These are phyloP conservation scores for Coccomyxa sp. DNA, from an alignment of 139 green algal genomes.

Conservation along the genomic window DNA sequence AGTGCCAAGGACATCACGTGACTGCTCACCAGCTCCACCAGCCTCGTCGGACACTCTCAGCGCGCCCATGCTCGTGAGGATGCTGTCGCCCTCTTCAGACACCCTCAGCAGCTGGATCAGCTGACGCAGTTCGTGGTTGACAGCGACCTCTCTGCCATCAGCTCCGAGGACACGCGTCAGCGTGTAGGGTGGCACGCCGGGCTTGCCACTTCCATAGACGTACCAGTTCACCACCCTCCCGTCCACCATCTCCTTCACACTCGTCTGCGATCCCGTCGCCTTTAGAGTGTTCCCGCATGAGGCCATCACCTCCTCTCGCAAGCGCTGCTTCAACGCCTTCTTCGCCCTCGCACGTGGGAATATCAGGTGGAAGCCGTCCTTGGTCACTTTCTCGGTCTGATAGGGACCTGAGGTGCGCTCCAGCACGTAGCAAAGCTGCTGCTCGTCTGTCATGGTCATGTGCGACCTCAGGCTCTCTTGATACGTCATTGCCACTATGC, in stretches of 20 bases:
- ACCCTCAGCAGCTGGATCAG: not conserved
- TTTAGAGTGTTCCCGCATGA: not conserved
- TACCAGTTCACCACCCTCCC: not conserved
- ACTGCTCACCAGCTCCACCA: not conserved
- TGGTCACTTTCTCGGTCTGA: not conserved
- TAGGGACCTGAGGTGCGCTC: not conserved
- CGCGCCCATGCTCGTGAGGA: not conserved
- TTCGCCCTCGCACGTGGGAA: not conserved
- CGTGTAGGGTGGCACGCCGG: not conserved
- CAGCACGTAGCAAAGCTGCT: not conserved
- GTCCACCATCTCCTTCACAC: not conserved
- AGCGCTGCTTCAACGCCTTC: not conserved
- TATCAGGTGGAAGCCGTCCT: not conserved
- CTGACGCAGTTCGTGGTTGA: not conserved
- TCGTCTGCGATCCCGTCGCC: not conserved
- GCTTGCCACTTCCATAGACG: not conserved
- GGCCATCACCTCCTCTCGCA: not conserved
- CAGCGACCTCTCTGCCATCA: not conserved
- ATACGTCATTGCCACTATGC: too few relatives aligned
- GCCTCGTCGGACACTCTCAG: not conserved
- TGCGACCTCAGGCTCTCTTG: not conserved
- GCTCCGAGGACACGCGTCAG: not conserved
- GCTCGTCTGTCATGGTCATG: not conserved
- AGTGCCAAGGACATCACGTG: not conserved
- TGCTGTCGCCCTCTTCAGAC: not conserved